A percentile compares a stretch with the other conserved stretches of the same genome.
Conservation (phyloP, 495 filamentous ascomycete species). For the Tuber brumale region DNA sequence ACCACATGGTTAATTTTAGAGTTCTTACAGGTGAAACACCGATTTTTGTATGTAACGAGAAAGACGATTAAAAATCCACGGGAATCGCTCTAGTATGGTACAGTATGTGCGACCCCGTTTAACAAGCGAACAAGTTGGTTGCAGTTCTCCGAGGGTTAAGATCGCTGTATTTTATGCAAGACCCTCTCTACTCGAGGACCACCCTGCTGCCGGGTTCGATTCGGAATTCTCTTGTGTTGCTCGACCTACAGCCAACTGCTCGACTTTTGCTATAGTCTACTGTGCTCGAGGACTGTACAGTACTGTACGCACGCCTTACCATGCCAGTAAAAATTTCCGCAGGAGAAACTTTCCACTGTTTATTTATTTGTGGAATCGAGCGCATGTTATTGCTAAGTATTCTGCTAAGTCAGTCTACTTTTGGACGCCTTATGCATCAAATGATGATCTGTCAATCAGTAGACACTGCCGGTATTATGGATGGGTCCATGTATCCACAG, state of each 20-base stretch:
- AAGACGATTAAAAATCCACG: neutral
- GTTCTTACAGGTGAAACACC: neutral
- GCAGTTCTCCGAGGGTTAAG: neutral
- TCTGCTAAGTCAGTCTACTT: neutral
- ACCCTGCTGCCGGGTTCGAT: neutral
- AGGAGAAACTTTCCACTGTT: neutral
- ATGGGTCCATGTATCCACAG: neutral
- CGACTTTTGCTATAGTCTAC: neutral
- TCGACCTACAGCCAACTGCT: neutral
- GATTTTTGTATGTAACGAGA: neutral
- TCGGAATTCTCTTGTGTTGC: neutral
- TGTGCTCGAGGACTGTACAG: too few relatives aligned
- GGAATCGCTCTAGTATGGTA: too few relatives aligned
- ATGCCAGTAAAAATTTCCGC: neutral
- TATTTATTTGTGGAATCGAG: neutral
- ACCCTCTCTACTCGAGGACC: neutral
- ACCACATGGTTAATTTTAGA: neutral
- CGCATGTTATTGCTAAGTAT: neutral
- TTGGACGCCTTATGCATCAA: neutral
- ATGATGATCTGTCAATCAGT: conserved; percentile 1
- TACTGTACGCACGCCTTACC: neutral
- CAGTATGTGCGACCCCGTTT: neutral
- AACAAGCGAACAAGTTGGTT: neutral
- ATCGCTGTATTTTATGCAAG: neutral
- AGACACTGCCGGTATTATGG: neutral